Evolutionary conservation across 371 early-diverging fungal genomes (phyloP), one percentile per base, ranked within the genome.

Genomic region (Apophysomyces trapeziformis): DNA sequence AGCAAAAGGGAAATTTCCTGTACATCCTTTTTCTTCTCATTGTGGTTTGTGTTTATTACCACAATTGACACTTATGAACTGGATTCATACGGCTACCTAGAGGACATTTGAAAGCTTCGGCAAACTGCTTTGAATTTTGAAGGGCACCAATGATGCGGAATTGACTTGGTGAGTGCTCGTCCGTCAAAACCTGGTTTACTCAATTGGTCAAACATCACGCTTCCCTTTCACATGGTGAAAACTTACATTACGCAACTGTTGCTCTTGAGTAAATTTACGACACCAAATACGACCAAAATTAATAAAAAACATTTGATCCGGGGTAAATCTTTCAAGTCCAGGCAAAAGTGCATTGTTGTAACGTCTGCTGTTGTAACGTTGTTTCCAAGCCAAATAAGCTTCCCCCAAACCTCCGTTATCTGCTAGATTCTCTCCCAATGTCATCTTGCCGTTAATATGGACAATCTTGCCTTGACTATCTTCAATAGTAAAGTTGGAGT

Each of bases 381-480:
- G 9, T 32, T 59, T 46, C 47, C 46, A 72, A 1, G 85, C 71
- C 35, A 66, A 50, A 21, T 71, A 81, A 0, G 85, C 72, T 39
- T 68, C 69, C n/a, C 60, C 64, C 37, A 88, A 16, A 16, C 92
- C 94, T 12, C 92, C 92, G 62, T 90, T 90, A 68, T 93, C 94
- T 5, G 94, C 91, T 41, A 93, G 65, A 68, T 91, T 92, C 67
- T 92, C 92, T 18, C 84, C 83, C 11, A 91, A 71, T 0, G 91
- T 92, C 38, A 87, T 46, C 68, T 82, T 67, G 41, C 90, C 88
- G 64, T 88, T 79, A 32, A 90, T 76, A 57, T 68, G 43, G 6
- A 71, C 63, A 12, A 16, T 46, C 39, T 70, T 70, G 9, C 68
- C 73, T 37, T 64, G 61, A 32, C 67, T 68, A 3, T 67, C 77